phyloP scores from a whole-genome alignment of 1,139 yeast species.

The Taphrina flavorubra region DNA sequence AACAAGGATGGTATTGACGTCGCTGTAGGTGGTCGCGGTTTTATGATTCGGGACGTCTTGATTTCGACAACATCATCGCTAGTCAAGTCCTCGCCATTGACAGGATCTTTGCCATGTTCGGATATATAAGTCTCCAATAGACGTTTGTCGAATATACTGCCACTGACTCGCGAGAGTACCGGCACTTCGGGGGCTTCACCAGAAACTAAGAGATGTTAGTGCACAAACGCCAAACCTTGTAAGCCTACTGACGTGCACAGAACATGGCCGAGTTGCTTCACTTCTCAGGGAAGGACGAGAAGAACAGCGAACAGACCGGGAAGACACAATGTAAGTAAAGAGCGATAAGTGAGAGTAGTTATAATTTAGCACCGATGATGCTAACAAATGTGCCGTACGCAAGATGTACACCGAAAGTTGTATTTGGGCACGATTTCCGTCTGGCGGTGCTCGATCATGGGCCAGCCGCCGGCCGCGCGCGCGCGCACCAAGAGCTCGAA shows the following conservation, averaged over 20 bases:
- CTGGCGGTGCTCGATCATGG: too few species aligned
- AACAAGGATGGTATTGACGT: conserved; percentile 81
- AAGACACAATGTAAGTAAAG: too few species aligned
- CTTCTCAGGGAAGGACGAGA: not conserved
- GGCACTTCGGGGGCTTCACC: conserved; percentile 40
- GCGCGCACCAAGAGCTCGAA: too few species aligned
- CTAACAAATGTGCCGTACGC: too few species aligned
- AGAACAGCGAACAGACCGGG: too few species aligned
- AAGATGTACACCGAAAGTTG: too few species aligned
- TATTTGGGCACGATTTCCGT: too few species aligned
- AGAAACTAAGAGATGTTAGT: conserved; percentile 13
- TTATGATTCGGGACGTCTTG: conserved; percentile 51
- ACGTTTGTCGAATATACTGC: conserved; percentile 68
- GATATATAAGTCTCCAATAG: conserved; percentile 67
- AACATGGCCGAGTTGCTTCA: conserved; percentile 5
- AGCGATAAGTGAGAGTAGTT: too few species aligned
- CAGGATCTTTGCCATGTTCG: conserved; percentile 76
- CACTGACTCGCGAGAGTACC: conserved; percentile 44
- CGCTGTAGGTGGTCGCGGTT: conserved; percentile 60
- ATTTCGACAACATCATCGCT: conserved; percentile 66
- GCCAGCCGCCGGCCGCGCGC: too few species aligned
- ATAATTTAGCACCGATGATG: too few species aligned
- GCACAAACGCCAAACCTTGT: not conserved
- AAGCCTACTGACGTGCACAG: conserved; percentile 21
- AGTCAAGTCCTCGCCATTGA: conserved; percentile 65